Conservation (phyloP, 331 rosid species). For the Rhamnella rubrinervis region DNA sequence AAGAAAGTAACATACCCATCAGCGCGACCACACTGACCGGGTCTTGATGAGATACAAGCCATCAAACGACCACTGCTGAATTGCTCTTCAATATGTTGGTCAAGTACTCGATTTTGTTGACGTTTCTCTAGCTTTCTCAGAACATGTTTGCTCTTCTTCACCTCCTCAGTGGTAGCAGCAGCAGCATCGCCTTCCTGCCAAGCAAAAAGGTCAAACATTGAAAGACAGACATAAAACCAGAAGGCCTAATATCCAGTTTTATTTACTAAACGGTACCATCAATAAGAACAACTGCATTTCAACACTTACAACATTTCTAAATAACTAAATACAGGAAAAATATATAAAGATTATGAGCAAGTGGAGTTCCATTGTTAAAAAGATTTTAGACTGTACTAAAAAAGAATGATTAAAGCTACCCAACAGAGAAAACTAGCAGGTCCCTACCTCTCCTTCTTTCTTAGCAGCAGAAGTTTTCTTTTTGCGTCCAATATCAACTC, state of each 20-base stretch:
- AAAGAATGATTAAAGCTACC: background rate
- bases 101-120: slow-evolving; percentile 49
- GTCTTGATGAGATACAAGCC: slow-evolving; percentile 71
- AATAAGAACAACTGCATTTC: too few relatives aligned
- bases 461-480: slow-evolving; percentile 31
- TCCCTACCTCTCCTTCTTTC: slow-evolving; percentile 33
- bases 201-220: background rate
- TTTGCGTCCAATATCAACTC: slow-evolving; percentile 44
- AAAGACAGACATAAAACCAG: background rate
- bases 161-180: slow-evolving; percentile 53
- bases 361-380: too few relatives aligned
- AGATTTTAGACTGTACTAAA: too few relatives aligned
- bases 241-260: background rate
- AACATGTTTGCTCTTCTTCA: slow-evolving; percentile 61
- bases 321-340: too few relatives aligned
- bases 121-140: slow-evolving; percentile 72
- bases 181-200: slow-evolving; percentile 48
- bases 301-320: too few relatives aligned
- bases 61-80: slow-evolving; percentile 61
- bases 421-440: background rate
- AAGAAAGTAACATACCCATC: slow-evolving; percentile 51
- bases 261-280: too few relatives aligned
- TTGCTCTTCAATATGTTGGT: slow-evolving; percentile 69
- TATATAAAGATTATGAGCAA: too few relatives aligned
- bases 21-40: slow-evolving; percentile 77